phyloP scores from a whole-genome alignment of 805 yeast species.

The Sugiyamaella floridensis region DNA sequence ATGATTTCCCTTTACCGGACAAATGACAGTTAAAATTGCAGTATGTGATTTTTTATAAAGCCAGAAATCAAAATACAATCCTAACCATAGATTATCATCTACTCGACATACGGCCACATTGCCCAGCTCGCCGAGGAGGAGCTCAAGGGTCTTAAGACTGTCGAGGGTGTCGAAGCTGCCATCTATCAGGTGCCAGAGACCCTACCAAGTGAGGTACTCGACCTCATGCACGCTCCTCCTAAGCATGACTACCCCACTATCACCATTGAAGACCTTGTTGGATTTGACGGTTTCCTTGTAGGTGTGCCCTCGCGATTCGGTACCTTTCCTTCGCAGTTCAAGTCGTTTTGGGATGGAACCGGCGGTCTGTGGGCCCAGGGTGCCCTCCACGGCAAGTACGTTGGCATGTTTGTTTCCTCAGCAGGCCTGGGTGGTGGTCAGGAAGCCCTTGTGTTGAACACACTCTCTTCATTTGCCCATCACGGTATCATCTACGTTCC shows the following conservation, averaged over 20 bases:
- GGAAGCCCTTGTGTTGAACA: slow-evolving; percentile 56
- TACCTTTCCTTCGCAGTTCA: slow-evolving; percentile 67
- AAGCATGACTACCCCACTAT: slow-evolving; percentile 47
- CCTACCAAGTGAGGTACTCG: slow-evolving; percentile 50
- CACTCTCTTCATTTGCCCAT: slow-evolving; percentile 56
- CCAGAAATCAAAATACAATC: not conserved
- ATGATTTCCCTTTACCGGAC: not conserved
- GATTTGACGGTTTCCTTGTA: slow-evolving; percentile 67
- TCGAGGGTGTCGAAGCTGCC: slow-evolving; percentile 61
- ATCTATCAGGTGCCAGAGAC: slow-evolving; percentile 76
- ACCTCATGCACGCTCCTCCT: slow-evolving; percentile 49
- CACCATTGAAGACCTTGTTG: slow-evolving; percentile 42
- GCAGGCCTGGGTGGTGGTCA: slow-evolving; percentile 76
- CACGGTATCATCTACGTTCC: slow-evolving; percentile 78
- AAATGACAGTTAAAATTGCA: slow-evolving; percentile 14
- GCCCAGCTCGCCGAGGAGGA: slow-evolving; percentile 59
- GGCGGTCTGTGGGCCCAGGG: slow-evolving; percentile 74
- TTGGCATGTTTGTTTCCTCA: slow-evolving; percentile 64
- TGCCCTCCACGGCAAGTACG: slow-evolving; percentile 63
- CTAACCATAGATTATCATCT: slow-evolving; percentile 46
- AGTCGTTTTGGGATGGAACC: slow-evolving; percentile 68
- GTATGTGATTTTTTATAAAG: slow-evolving; percentile 9
- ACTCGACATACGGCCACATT: slow-evolving; percentile 77
- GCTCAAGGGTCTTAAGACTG: slow-evolving; percentile 55
- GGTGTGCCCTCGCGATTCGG: slow-evolving; percentile 83